phyloP scores from a whole-genome alignment of 1,139 yeast genomes.

The Yamadazyma friedrichii region DNA sequence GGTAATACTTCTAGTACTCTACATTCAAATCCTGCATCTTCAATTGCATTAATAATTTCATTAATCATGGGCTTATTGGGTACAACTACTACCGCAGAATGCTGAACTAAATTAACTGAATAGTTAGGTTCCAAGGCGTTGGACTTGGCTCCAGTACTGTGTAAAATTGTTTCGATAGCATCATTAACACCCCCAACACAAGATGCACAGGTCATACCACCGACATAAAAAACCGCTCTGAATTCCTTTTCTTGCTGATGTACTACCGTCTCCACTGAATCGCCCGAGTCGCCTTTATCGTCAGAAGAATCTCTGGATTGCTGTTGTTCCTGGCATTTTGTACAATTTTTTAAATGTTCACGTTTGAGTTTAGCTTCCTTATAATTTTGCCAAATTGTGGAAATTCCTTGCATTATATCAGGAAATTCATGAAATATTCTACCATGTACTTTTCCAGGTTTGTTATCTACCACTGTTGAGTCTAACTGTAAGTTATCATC shows the following conservation, averaged over 20 bases:
- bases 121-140: constrained; percentile 24
- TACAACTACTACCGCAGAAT: constrained; percentile 44
- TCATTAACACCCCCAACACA: constrained; percentile 51
- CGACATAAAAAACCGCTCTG: constrained; percentile 54
- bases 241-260: constrained; percentile 27
- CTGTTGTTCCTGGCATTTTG: constrained; percentile 23
- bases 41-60: constrained; percentile 42
- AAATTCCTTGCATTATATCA: constrained; percentile 18
- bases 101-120: constrained; percentile 43
- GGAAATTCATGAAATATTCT: constrained; percentile 9
- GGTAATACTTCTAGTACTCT: constrained; percentile 61
- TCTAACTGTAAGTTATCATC: constrained; percentile 17
- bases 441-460: neutral
- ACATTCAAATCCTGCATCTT: constrained; percentile 59
- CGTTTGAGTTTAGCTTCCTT: constrained; percentile 12
- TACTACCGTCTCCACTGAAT: constrained; percentile 28
- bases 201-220: constrained; percentile 68
- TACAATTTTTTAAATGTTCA: constrained; percentile 33
- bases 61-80: constrained; percentile 56
- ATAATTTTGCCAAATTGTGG: constrained; percentile 11
- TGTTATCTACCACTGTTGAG: neutral
- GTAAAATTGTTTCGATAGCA: constrained; percentile 37
- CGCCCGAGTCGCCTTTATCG: constrained; percentile 4
- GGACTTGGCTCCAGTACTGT: constrained; percentile 11
- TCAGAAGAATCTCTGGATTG: neutral